These are phyloP conservation scores for Afroboletus lepidellus DNA, from an alignment of 1,284 basidiomycete genomes.

Conservation along the genomic window DNA sequence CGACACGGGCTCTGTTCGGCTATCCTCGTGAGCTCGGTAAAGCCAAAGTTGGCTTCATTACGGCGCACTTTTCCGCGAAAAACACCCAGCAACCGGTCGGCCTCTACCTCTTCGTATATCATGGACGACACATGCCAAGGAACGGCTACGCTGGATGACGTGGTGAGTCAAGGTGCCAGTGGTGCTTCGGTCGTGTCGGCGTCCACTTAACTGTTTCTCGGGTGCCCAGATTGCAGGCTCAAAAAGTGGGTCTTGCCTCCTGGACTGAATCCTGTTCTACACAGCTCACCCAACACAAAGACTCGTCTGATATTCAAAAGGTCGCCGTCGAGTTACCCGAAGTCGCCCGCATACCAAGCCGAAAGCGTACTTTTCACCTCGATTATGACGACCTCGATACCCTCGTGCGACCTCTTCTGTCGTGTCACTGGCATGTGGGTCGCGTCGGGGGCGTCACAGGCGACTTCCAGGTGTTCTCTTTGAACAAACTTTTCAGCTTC, in stretches of 20 bases:
- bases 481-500: conserved; percentile 32
- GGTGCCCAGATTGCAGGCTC: conserved; percentile 21
- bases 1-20: background rate
- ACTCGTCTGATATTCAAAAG: conserved; percentile 19
- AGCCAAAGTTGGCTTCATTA: conserved; percentile 4
- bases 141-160: conserved; percentile 18
- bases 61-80: background rate
- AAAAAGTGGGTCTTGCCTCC: conserved; percentile 15
- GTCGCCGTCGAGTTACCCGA: conserved; percentile 23
- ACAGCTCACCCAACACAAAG: conserved; percentile 9
- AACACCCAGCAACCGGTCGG: background rate
- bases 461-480: conserved; percentile 14
- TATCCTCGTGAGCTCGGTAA: background rate
- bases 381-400: conserved; percentile 31
- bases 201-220: background rate
- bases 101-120: background rate
- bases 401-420: conserved; percentile 35
- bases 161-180: conserved; percentile 15
- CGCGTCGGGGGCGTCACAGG: conserved; percentile 9
- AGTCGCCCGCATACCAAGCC: conserved; percentile 27
- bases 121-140: conserved; percentile 8
- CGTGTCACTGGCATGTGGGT: conserved; percentile 34
- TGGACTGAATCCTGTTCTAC: background rate
- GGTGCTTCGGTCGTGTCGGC: background rate
- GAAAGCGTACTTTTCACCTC: conserved; percentile 31